phyloP scores from a whole-genome alignment of 176 grass and related monocot genomes.

The Oryza nivara region DNA sequence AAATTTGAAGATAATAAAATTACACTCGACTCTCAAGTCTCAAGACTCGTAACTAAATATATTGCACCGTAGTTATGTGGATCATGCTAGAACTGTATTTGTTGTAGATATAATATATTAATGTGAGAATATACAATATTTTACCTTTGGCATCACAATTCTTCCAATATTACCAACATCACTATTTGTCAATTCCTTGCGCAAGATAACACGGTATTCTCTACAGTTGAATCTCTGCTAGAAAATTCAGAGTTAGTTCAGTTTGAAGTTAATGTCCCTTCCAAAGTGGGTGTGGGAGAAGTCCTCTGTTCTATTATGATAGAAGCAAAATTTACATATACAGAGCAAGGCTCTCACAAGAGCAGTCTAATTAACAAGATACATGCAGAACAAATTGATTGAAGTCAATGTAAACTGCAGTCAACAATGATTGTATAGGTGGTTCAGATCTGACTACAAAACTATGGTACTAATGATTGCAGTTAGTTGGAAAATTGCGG shows the following conservation, averaged over 20 bases:
- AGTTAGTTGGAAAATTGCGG: neutral
- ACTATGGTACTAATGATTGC: neutral
- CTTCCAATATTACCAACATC: slow-evolving; percentile 86
- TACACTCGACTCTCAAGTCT: neutral
- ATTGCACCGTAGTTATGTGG: neutral
- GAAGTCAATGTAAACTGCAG: neutral
- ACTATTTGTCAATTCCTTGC: slow-evolving; percentile 91
- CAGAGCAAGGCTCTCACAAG: neutral
- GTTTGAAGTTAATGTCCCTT: neutral
- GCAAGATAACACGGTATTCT: slow-evolving; percentile 50
- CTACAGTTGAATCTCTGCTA: slow-evolving; percentile 50
- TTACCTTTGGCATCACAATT: slow-evolving; percentile 89
- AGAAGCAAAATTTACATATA: no score
- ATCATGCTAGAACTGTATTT: neutral
- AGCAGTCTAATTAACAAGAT: no score
- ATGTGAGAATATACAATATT: slow-evolving; percentile 20
- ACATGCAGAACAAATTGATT: neutral
- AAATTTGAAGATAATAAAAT: slow-evolving; percentile 35
- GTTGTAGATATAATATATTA: neutral
- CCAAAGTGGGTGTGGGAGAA: neutral
- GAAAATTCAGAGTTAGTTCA: slow-evolving; percentile 31
- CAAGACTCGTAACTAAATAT: neutral
- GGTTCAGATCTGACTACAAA: neutral
- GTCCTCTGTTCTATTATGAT: no score
- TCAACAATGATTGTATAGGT: neutral